Evolutionary conservation across 2,329 filamentous ascomycete genomes (phyloP).

Genomic region (Knoxdaviesia capensis): DNA sequence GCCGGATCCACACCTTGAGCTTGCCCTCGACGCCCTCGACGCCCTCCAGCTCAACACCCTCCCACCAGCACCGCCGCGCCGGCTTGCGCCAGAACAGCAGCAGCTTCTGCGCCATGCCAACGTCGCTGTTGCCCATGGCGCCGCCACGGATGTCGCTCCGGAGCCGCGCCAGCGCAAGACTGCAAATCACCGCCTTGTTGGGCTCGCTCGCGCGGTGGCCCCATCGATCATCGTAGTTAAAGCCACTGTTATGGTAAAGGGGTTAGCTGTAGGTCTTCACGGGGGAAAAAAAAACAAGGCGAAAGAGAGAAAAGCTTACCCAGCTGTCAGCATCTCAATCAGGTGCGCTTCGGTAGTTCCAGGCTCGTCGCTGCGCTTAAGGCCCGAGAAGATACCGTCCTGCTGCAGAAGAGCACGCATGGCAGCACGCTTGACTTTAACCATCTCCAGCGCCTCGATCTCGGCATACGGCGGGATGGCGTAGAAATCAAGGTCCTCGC

Average conservation of each 20-base stretch:
- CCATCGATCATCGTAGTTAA: conserved; percentile 90
- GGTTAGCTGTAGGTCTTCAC: neutral
- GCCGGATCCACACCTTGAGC: conserved; percentile 93
- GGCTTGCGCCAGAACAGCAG: conserved; percentile 97
- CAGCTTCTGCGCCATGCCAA: conserved; percentile 97
- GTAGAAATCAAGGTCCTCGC: conserved; percentile 96
- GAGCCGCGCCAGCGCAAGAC: conserved; percentile 76
- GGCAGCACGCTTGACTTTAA: conserved; percentile 84
- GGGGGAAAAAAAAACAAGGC: neutral
- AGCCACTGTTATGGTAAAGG: conserved; percentile 42
- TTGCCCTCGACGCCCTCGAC: conserved; percentile 82
- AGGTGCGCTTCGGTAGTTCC: conserved; percentile 95
- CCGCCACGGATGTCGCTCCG: conserved; percentile 80
- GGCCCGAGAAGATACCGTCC: conserved; percentile 85
- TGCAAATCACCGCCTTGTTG: conserved; percentile 97
- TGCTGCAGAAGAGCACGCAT: conserved; percentile 73
- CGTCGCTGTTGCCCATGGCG: conserved; percentile 53
- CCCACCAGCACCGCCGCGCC: conserved; percentile 95
- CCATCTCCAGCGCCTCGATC: conserved; percentile 79
- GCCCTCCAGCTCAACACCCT: conserved; percentile 77
- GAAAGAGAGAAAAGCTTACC: conserved; percentile 35
- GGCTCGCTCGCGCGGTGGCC: conserved; percentile 94
- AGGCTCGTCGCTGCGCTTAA: conserved; percentile 86
- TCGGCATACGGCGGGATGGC: conserved; percentile 73
- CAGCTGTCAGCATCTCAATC: conserved; percentile 97